Base-by-base conservation (phyloP, 345 rosid species). In the Ceriops tagal region DNA sequence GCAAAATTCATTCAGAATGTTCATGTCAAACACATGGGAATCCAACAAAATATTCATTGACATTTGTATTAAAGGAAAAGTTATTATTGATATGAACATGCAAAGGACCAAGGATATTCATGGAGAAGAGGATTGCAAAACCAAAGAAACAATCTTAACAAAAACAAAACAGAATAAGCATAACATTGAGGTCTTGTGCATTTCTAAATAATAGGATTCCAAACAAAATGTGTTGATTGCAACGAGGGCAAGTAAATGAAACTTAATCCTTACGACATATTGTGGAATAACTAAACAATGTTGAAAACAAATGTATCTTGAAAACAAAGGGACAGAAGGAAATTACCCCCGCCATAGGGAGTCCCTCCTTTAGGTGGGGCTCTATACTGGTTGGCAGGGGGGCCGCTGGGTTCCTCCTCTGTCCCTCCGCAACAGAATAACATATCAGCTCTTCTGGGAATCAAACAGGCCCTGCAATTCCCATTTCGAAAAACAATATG, bases 361-460 rank as follows among this genome's bases (percentile, higher is more conserved):
- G 78, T 81, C 19, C 89, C 92, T 5, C 87, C 85, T 73, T 72
- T 82, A 13, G 93, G 93, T 21, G 97, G 96, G 51, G 93, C 88
- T 60, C 93, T 74, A 59, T 82, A 66, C 63, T 86, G 88, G 78
- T 78, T 88, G 21, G 92, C 82, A 10, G 71, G 71, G 1, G 92
- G 88, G 53, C 91, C 95, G 61, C 78, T 64, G 20, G 81, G 80
- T 74, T 95, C 99, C 80, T 95, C 98, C 80, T 92, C 97, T 61
- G 81, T 78, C 67, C 85, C 99, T 68, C 89, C 93, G 70, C 99
- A 95, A 80, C 99, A 95, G 70, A 43, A 43, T 70, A 84, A 88
- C 96, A 92, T 92, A 30, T 65, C 69, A 39, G 5, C 64, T 68
- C 35, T 59, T 5, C 31, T n/a, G 1, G 6, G 26, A 56, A 30